These are phyloP conservation scores for Hyaloscypha hepaticicola DNA, from an alignment of 495 filamentous ascomycete genomes.

Conservation along the genomic window DNA sequence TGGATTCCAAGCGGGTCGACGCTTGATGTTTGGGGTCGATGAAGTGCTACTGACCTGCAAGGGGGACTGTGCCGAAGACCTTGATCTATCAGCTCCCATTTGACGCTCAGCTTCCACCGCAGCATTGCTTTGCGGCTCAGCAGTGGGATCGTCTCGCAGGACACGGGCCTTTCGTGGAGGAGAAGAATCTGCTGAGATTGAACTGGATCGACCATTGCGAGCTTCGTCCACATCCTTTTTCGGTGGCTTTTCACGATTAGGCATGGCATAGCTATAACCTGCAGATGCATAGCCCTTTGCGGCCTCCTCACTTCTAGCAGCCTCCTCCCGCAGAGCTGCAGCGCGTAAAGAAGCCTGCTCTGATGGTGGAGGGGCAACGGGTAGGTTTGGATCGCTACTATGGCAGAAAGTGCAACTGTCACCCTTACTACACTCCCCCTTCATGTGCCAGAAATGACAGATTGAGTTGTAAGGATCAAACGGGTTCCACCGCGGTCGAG, in stretches of 20 bases:
- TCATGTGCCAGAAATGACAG: slow-evolving; percentile 15
- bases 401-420: slow-evolving; percentile 8
- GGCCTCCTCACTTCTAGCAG: no score
- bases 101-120: neutral
- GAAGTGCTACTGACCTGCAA: neutral
- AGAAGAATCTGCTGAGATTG: neutral
- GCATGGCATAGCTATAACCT: no score
- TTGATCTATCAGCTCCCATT: neutral
- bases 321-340: neutral
- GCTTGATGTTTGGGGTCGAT: neutral
- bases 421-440: neutral
- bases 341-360: neutral
- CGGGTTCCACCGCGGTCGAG: slow-evolving; percentile 10
- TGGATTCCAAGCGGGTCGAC: slow-evolving; percentile 14
- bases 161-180: neutral
- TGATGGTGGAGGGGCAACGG: slow-evolving; percentile 14
- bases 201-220: neutral
- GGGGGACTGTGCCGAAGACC: neutral
- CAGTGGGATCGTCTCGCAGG: neutral
- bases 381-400: neutral
- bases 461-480: slow-evolving; percentile 12
- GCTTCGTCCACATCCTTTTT: neutral
- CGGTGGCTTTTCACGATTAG: neutral
- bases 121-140: neutral
- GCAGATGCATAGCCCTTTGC: no score